Conservation (phyloP, 2,329 filamentous ascomycete species). For the Xylariaceae sp. region DNA sequence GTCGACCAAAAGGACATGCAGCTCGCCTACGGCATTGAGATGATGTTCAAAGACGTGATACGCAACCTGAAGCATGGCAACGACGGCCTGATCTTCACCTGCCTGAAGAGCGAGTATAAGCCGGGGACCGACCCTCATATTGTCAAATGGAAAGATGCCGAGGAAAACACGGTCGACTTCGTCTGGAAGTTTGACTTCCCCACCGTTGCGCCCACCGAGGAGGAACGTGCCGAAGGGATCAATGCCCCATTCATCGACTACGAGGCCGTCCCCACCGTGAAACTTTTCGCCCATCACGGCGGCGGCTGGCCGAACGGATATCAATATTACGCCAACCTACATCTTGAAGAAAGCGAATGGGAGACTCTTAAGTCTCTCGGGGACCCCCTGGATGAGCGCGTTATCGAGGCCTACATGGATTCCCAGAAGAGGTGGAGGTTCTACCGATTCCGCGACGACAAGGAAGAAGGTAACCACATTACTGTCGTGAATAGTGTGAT, state of each 20-base stretch:
- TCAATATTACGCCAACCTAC: constrained; percentile 59
- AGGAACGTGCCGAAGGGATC: constrained; percentile 61
- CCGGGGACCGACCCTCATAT: constrained; percentile 90
- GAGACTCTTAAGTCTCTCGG: constrained; percentile 66
- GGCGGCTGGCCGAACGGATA: constrained; percentile 50
- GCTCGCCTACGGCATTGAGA: constrained; percentile 78
- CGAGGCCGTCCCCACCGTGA: constrained; percentile 67
- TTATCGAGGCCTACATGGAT: constrained; percentile 88
- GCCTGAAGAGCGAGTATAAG: constrained; percentile 76
- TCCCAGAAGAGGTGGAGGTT: constrained; percentile 72
- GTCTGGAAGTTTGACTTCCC: constrained; percentile 74
- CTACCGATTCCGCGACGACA: constrained; percentile 88
- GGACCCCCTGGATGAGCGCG: constrained; percentile 74
- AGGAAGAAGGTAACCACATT: constrained; percentile 83
- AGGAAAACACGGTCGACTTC: constrained; percentile 95
- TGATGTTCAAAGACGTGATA: constrained; percentile 86
- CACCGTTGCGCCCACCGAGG: constrained; percentile 58
- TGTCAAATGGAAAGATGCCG: constrained; percentile 93
- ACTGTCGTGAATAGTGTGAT: constrained; percentile 79
- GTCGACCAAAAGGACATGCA: constrained; percentile 88
- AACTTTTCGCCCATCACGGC: constrained; percentile 65
- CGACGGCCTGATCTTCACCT: constrained; percentile 97
- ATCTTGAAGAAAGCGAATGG: constrained; percentile 75
- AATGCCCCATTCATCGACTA: constrained; percentile 67
- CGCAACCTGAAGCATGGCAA: constrained; percentile 85